Conservation (phyloP, 129 eudicot species). For the Chrysanthemum seticuspe region DNA sequence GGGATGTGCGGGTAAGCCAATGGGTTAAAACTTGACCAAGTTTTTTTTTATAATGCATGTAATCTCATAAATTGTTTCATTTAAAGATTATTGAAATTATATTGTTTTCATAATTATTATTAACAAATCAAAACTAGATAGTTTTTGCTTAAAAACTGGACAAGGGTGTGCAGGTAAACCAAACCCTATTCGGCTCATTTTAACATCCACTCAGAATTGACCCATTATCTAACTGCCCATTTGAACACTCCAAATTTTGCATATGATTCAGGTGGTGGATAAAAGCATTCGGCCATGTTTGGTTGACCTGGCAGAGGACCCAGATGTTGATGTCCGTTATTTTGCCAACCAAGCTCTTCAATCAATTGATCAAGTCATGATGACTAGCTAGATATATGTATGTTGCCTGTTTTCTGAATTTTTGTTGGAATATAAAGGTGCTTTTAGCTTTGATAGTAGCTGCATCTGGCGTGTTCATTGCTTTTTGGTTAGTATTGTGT, state of each 20-base stretch:
- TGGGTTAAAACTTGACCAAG: background rate
- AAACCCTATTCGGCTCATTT: background rate
- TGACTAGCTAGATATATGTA: slow-evolving; percentile 55
- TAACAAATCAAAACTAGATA: background rate
- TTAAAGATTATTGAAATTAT: background rate
- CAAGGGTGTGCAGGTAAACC: background rate
- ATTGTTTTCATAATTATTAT: background rate
- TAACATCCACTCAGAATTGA: background rate
- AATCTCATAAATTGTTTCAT: background rate
- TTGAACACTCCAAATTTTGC: background rate
- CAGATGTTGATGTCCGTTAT: slow-evolving; percentile 94
- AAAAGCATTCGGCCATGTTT: slow-evolving; percentile 69
- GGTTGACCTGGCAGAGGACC: slow-evolving; percentile 90
- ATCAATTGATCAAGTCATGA: slow-evolving; percentile 76
- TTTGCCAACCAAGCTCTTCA: slow-evolving; percentile 94
- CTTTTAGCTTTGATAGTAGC: background rate
- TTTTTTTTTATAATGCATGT: background rate
- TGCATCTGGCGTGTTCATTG: slow-evolving; percentile 22
- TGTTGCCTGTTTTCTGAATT: slow-evolving; percentile 10
- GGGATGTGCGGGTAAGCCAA: too few species aligned
- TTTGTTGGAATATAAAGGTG: background rate
- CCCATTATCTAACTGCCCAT: background rate
- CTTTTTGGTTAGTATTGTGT: slow-evolving; percentile 15
- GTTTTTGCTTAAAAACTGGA: too few species aligned
- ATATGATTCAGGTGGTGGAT: slow-evolving; percentile 71